These are phyloP conservation scores for Acorus gramineus DNA, from an alignment of 106 monocot species.

Conservation along the genomic window DNA sequence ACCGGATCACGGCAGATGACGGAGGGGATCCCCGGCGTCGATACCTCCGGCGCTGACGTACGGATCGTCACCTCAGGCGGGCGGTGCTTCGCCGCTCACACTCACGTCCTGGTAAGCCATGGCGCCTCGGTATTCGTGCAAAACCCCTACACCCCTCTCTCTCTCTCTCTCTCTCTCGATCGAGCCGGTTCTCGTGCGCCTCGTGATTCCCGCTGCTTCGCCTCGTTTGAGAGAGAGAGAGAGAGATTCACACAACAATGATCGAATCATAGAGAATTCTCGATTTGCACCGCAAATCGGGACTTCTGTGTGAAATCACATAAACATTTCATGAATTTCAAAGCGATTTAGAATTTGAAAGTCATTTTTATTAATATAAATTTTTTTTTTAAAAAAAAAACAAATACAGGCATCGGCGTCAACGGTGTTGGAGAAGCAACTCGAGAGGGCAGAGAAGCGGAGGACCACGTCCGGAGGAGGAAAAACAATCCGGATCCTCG, in stretches of 20 bases:
- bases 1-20: too few species aligned
- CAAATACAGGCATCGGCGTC: constrained; percentile 47
- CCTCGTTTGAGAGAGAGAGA: too few species aligned
- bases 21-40: background rate
- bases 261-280: too few species aligned
- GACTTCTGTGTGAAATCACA: too few species aligned
- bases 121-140: too few species aligned
- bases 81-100: constrained; percentile 39
- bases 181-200: background rate
- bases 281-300: too few species aligned
- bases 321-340: too few species aligned
- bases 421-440: constrained; percentile 56
- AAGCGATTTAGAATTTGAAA: background rate
- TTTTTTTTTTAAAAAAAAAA: background rate
- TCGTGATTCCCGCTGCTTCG: background rate
- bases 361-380: background rate
- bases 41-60: constrained; percentile 19
- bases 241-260: too few species aligned
- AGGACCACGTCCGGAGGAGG: constrained; percentile 1
- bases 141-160: background rate
- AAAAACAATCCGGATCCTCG: constrained; percentile 34
- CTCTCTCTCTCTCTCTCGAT: background rate
- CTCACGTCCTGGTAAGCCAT: constrained; percentile 31
- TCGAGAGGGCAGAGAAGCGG: constrained; percentile 7
- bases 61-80: constrained; percentile 46